Evolutionary conservation across 1,139 yeast species (phyloP).

Genomic region (Scheffersomyces illinoinensis): DNA sequence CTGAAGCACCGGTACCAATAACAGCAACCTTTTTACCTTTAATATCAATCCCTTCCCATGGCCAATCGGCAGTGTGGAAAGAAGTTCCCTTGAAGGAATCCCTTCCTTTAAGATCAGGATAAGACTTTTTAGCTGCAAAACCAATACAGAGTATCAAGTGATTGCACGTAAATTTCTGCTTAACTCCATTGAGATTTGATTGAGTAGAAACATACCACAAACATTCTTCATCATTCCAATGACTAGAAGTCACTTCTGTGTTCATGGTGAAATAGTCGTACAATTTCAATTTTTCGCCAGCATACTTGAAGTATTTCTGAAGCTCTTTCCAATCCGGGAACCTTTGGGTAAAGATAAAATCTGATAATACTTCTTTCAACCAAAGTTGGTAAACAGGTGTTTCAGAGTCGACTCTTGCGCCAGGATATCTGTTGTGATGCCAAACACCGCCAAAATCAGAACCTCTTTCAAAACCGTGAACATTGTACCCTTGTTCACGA

Average conservation of each 20-base stretch:
- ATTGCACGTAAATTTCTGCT: neutral
- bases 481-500: neutral
- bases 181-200: neutral
- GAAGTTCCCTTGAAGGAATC: neutral
- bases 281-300: neutral
- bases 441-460: neutral
- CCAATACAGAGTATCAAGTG: neutral
- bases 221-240: neutral
- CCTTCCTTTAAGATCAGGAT: neutral
- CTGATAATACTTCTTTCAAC: slow-evolving; percentile 1
- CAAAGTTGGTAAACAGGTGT: neutral
- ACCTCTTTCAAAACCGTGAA: slow-evolving; percentile 1
- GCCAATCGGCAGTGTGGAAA: slow-evolving; percentile 3
- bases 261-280: neutral
- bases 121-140: neutral
- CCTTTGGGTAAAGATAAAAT: neutral
- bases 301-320: slow-evolving; percentile 1
- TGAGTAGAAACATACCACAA: slow-evolving; percentile 1
- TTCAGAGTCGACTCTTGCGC: neutral
- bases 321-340: neutral
- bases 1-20: slow-evolving; percentile 48
- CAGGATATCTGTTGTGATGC: slow-evolving; percentile 1
- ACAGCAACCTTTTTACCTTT: slow-evolving; percentile 36
- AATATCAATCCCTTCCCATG: slow-evolving; percentile 8
- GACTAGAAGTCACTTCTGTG: neutral